Evolutionary conservation across 805 yeast genomes (phyloP), one percentile per base, ranked within the genome.

Genomic region (Metschnikowia corniflorae): DNA sequence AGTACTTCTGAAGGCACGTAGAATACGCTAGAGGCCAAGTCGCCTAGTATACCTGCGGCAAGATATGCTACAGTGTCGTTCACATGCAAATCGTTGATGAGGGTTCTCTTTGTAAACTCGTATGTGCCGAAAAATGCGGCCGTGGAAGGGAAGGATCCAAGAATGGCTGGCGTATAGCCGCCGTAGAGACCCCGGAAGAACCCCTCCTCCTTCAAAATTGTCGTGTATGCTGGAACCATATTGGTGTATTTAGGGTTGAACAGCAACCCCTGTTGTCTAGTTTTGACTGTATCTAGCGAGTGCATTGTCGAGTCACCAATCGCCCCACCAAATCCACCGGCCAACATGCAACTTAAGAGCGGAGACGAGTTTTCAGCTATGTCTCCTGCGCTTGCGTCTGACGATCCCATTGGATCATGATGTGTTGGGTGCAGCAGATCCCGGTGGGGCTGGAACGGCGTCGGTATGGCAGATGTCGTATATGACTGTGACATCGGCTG

Each of bases 1-100:
- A 93, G 62, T 6, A 93, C 97, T 57, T 93, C 99, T 19, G 89
- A 79, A 5, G 99, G 99, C 7, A 93, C 99, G 51, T 91, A 93
- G 23, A 86, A 80, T 6, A 93, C 59, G 49, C 94, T 83, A 16
- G 93, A 82, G 4, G 86, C 89, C 40, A 93, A 72, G 59, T 93
- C 99, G 18, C 97, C 99, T n/a, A 89, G 50, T 37, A 93, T 79
- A 0, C 98, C 98, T 1, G 96, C 89, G 1, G 78, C 65, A 34
- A 93, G 70, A 56, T 86, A 91, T 7, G 95, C 67, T 8, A 83
- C 47, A 0, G 96, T 86, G 43, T 88, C 96, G 50, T 88, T 86
- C 6, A 82, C 46, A 7, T 74, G 71, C 52, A 68, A 76, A 20
- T 77, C 80, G 37, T 74, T 69, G 29, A 86, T 82, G 63, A 89